Evolutionary conservation across 2,329 filamentous ascomycete genomes (phyloP), one percentile per base, ranked within the genome.

Genomic region (Neurospora crassa): DNA sequence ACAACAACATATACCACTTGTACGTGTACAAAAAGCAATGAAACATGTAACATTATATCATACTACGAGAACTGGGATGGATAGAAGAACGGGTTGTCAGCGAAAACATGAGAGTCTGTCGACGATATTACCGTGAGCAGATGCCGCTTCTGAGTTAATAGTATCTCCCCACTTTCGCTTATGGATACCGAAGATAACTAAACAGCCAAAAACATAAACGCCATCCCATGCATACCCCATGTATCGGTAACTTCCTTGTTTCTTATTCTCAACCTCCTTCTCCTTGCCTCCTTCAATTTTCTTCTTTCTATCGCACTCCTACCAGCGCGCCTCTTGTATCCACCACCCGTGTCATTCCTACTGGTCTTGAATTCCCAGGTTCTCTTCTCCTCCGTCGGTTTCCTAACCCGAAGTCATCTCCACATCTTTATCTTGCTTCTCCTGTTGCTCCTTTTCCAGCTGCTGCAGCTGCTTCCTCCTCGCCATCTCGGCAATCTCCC

Each of bases 1-100:
- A 77, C 77, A 79, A 77, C 77, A 79, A 72, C 76, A 77, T 75
- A 75, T 69, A 68, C 24, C 67, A 71, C 43, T 53, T 68, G 40
- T 73, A 72, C 74, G 74, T 76, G 75, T 76, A 76, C 71, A 75
- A 75, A 76, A 71, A 40, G 68, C 68, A 72, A 40, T 74, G 72
- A 43, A 72, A 40, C 73, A 72, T 76, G 75, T 76, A 76, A 76
- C 74, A 76, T 71, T 76, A 75, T 71, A 70, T 73, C 70, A 72
- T 70, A 67, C 69, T 73, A 75, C 70, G 68, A 72, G 68, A 72
- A 59, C 71, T 63, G 53, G 53, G 16, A 18, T 63, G 53, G 53
- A 63, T 63, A 63, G 29, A 63, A 24, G 45, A 59, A 63, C 29
- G 53, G 53, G 53, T 37, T 63, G 53, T 16, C 53, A 5, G 53